phyloP scores from a whole-genome alignment of 2,329 filamentous ascomycete species.

The Fusarium scirpi region DNA sequence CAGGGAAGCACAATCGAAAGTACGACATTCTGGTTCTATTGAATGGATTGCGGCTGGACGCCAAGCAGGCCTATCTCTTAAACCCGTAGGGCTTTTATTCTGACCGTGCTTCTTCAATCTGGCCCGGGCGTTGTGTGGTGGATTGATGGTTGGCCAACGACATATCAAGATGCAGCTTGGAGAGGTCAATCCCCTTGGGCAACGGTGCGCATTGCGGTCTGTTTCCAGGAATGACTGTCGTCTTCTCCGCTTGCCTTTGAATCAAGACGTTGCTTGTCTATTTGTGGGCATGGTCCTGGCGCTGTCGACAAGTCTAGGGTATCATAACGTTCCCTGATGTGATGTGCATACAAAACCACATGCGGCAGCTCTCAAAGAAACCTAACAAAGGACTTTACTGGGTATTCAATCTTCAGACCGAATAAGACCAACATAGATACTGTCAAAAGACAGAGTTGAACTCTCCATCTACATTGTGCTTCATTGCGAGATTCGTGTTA shows the following conservation, averaged over 20 bases:
- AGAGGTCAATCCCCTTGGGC: slow-evolving; percentile 33
- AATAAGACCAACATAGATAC: slow-evolving; percentile 42
- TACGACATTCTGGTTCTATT: slow-evolving; percentile 39
- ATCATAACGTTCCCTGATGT: slow-evolving; percentile 26
- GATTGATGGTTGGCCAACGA: slow-evolving; percentile 38
- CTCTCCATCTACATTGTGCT: slow-evolving; percentile 24
- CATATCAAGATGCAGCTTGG: slow-evolving; percentile 47
- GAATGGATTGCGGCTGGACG: slow-evolving; percentile 39
- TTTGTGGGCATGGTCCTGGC: slow-evolving; percentile 45
- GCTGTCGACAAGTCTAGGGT: slow-evolving; percentile 32
- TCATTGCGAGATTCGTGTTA: slow-evolving; percentile 11
- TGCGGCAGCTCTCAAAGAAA: slow-evolving; percentile 45
- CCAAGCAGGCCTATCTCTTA: slow-evolving; percentile 38
- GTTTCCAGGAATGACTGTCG: slow-evolving; percentile 34
- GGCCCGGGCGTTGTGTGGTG: slow-evolving; percentile 31
- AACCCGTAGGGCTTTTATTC: slow-evolving; percentile 29
- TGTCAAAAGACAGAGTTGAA: slow-evolving; percentile 37
- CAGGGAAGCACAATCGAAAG: slow-evolving; percentile 37
- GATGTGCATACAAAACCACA: slow-evolving; percentile 38
- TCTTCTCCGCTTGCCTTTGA: slow-evolving; percentile 35
- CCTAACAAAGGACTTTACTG: slow-evolving; percentile 39
- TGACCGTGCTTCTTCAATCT: slow-evolving; percentile 34
- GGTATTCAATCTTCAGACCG: slow-evolving; percentile 20
- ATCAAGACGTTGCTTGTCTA: slow-evolving; percentile 45
- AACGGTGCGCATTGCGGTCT: slow-evolving; percentile 40